phyloP scores from a whole-genome alignment of 176 grass and related monocot genomes.

The Cocos nucifera region DNA sequence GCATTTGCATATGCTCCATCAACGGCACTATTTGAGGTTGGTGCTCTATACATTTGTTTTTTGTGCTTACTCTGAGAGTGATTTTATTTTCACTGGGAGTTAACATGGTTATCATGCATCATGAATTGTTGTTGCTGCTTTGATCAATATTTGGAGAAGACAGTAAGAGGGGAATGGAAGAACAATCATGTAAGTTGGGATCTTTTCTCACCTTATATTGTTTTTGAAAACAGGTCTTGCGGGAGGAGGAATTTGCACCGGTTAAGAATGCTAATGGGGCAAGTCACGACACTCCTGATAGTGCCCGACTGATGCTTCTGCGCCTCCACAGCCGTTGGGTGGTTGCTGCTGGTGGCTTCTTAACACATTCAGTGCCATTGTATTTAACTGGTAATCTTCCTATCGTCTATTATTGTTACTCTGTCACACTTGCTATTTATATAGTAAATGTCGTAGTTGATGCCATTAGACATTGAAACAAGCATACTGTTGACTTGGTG shows the following conservation, averaged over 20 bases:
- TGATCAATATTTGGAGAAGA: too few species aligned
- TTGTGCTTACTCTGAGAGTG: too few species aligned
- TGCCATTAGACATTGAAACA: too few species aligned
- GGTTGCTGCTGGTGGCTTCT: slow-evolving; percentile 81
- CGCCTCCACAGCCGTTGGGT: slow-evolving; percentile 91
- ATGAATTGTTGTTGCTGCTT: too few species aligned
- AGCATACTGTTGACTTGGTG: too few species aligned
- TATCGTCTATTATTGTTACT: background rate
- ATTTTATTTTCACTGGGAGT: too few species aligned
- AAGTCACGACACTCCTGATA: slow-evolving; percentile 77
- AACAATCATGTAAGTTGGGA: too few species aligned
- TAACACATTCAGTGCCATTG: slow-evolving; percentile 79
- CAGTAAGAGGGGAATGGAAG: too few species aligned
- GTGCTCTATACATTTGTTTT: background rate
- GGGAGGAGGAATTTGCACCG: slow-evolving; percentile 95
- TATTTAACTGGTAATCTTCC: slow-evolving; percentile 66
- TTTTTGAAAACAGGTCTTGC: slow-evolving; percentile 46
- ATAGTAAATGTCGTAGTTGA: too few species aligned
- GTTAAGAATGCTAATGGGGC: slow-evolving; percentile 91
- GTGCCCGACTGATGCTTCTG: slow-evolving; percentile 68
- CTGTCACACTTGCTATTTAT: too few species aligned
- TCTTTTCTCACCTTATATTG: too few species aligned
- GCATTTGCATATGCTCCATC: slow-evolving; percentile 79
- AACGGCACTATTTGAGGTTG: slow-evolving; percentile 76
- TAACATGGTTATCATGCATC: too few species aligned